Evolutionary conservation across 1,139 yeast species (phyloP), one percentile per base, ranked within the genome.

Genomic region (Pichia sp.): DNA sequence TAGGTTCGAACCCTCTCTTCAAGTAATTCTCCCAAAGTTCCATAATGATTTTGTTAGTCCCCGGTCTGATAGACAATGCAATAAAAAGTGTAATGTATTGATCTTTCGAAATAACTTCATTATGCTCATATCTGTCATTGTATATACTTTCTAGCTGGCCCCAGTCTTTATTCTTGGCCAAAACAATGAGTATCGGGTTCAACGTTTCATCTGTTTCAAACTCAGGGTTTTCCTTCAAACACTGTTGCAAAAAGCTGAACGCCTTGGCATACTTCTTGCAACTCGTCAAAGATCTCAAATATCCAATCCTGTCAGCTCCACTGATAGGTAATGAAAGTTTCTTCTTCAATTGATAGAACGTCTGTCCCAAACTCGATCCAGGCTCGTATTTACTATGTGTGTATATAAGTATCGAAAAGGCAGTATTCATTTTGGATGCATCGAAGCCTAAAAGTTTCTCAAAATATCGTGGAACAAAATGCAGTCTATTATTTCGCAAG

Each of bases 31-130:
- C 68, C 69, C 75, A 67, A 16, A 88, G 72, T 52, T 73, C 71
- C 44, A 81, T 78, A 12, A 85, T 79, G 57, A 83, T 78, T 14
- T 75, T 75, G 3, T 71, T 66, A 33, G 84, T 82, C 0, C 90
- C 90, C 3, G 62, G 46, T 48, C 80, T 70, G 8, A 69, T 65
- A 0, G 89, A 83, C 58, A 88, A 72, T 0, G 90, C 83, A 53
- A 74, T 71, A 80, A 90, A 81, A 5, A 86, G 83, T 41, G 83
- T 76, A 3, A 81, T 76, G 64, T 87, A 87, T 64, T 87, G 91
- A 6, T 72, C 66, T 14, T 79, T 70, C 50, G 77, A 77, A 0
- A 91, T 87, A 29, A 80, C 68, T 46, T 79, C 73, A 1, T 84
- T 85, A 30, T 76, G 71, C 1, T 84, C 84, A 59, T 82, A 79